Percentiles rank a stretch among this genome's conserved stretches.
Conservation (phyloP, 352 stramenopile genomes). For the Phytopythium aichiense region DNA sequence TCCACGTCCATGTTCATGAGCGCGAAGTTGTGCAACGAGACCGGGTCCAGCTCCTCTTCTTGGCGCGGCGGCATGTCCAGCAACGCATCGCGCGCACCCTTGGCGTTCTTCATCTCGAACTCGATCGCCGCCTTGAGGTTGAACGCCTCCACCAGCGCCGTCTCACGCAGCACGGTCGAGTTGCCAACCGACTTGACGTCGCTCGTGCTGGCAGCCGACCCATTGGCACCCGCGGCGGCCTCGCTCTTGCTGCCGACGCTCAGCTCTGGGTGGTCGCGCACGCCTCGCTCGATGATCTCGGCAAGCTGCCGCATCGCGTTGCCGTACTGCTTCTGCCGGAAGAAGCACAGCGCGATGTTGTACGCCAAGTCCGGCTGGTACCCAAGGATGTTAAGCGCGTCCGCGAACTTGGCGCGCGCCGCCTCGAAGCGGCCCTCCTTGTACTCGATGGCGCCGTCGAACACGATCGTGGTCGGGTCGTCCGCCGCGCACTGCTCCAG, state of each 20-base stretch:
- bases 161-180: conserved; percentile 90
- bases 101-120: conserved; percentile 93
- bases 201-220: conserved; percentile 1
- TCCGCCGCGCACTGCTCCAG: conserved; percentile 91
- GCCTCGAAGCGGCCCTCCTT: conserved; percentile 88
- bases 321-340: conserved; percentile 90
- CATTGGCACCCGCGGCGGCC: conserved; percentile 42
- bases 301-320: conserved; percentile 89
- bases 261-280: conserved; percentile 91
- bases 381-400: conserved; percentile 91
- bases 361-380: conserved; percentile 93
- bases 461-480: conserved; percentile 90
- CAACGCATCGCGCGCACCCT: conserved; percentile 79
- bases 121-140: conserved; percentile 96
- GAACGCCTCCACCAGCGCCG: conserved; percentile 92
- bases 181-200: conserved; percentile 91
- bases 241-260: conserved; percentile 92
- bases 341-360: conserved; percentile 95
- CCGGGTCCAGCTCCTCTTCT: conserved; percentile 93
- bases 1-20: conserved; percentile 95
- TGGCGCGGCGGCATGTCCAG: conserved; percentile 90
- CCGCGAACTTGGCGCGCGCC: conserved; percentile 88
- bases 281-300: conserved; percentile 93
- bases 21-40: conserved; percentile 86
- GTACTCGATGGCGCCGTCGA: conserved; percentile 81